A percentile compares a stretch with the other conserved stretches of the same genome.
phyloP scores from a whole-genome alignment of 2,329 filamentous ascomycete genomes.

The Rutstroemia sp. region DNA sequence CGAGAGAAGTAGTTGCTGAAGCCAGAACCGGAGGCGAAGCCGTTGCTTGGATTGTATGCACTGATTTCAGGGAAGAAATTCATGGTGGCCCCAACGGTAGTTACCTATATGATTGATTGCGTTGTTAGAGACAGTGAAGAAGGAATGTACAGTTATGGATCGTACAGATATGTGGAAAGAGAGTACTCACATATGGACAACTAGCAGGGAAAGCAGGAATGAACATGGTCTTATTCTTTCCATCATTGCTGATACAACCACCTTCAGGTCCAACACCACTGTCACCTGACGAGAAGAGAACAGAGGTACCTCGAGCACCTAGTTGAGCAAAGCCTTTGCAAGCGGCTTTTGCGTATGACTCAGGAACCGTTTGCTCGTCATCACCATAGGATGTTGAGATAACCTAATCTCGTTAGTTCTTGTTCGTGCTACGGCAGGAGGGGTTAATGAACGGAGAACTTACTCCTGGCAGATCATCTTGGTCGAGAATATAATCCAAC shows the following conservation, averaged over 20 bases:
- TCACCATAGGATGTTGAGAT: conserved; percentile 51
- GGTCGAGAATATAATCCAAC: conserved; percentile 40
- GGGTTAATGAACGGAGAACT: conserved; percentile 33
- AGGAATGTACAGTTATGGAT: too few species aligned
- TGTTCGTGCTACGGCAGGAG: neutral
- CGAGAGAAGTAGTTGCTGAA: conserved; percentile 44
- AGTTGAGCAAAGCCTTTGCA: conserved; percentile 47
- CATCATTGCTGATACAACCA: conserved; percentile 47
- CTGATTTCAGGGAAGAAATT: conserved; percentile 31
- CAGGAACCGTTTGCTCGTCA: conserved; percentile 48
- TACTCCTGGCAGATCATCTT: neutral
- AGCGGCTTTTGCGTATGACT: conserved; percentile 43
- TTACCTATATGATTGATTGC: conserved; percentile 34
- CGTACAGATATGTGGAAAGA: too few species aligned
- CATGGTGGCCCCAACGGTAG: conserved; percentile 47
- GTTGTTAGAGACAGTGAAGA: too few species aligned
- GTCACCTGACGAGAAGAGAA: conserved; percentile 46
- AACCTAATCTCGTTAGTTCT: conserved; percentile 30
- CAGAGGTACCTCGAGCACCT: conserved; percentile 42
- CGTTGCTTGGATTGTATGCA: conserved; percentile 27
- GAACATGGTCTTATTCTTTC: conserved; percentile 46
- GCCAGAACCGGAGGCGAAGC: conserved; percentile 38
- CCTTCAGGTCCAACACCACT: conserved; percentile 36
- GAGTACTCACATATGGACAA: conserved; percentile 27
- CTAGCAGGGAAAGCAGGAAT: conserved; percentile 46